Base-by-base conservation (phyloP, 192 early-diverging fungal genomes). In the Gigaspora rosea region DNA sequence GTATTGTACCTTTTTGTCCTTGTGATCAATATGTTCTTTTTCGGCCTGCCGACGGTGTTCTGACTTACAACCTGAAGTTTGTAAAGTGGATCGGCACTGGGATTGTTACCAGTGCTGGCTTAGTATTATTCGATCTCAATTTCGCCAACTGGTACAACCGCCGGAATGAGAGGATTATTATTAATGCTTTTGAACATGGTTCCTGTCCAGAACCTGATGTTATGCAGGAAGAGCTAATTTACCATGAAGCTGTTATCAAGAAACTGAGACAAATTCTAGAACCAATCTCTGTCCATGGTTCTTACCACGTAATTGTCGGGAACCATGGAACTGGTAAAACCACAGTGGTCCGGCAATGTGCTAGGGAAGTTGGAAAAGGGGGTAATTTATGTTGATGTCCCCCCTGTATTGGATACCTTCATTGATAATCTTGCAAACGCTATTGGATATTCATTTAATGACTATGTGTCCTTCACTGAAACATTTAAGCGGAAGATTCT, bases 311-410 rank as follows among this genome's bases (percentile, higher is more conserved):
- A 59, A 47, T 75, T 62, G 54, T 64, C 46, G 61, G 74, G 20
- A 64, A 64, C 48, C 9, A 75, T 22, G 59, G 74, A 33, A 75
- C 59, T 75, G 61, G 75, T 18, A 66, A 76, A 46, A 76, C 75
- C 35, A 76, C 75, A 66, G 35, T 61, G 15, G 32, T 76, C 61
- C 27, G 3, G 32, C 58, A 64, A 36, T 22, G 48, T 61, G 47
- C 75, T 63, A 76, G 13, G 8, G 18, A 76, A 15, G 62, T 76
- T 46, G 18, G 75, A 76, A 76, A 63, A 47, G 75, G 61, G n/a
- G 51, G 62, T 66, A n/a, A 61, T 76, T 76, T 66, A 76, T 76
- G n/a, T 76, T 63, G 18, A 76, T 66, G n/a, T 66, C 41, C 41
- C 75, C n/a, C 48, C 27, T 65, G 0, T 62, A 41, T 74, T 74